Evolutionary conservation across 805 yeast genomes (phyloP).

Genomic region (Candida parachauliodes): DNA sequence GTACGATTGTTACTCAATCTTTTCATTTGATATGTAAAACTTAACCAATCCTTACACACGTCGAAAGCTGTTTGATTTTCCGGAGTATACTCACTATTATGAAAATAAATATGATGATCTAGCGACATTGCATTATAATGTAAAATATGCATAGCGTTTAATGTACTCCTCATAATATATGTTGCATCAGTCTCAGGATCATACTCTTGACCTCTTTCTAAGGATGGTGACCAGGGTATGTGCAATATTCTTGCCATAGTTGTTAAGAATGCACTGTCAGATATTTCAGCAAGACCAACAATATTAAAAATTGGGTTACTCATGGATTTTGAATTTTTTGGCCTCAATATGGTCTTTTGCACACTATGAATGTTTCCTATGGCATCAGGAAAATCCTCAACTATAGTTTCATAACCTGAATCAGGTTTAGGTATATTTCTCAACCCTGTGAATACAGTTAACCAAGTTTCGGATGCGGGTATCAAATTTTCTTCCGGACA

Average conservation of each 20-base stretch:
- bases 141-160: slow-evolving; percentile 33
- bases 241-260: slow-evolving; percentile 40
- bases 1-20: slow-evolving; percentile 33
- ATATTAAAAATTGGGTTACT: slow-evolving; percentile 25
- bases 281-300: slow-evolving; percentile 34
- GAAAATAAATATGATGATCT: slow-evolving; percentile 44
- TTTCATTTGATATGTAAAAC: slow-evolving; percentile 33
- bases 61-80: slow-evolving; percentile 19
- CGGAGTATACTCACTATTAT: slow-evolving; percentile 21
- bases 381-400: slow-evolving; percentile 10
- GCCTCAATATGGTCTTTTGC: slow-evolving; percentile 10
- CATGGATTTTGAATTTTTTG: slow-evolving; percentile 18
- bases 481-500: slow-evolving; percentile 32
- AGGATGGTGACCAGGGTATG: slow-evolving; percentile 40
- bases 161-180: slow-evolving; percentile 23
- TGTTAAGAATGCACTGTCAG: slow-evolving; percentile 39
- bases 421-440: slow-evolving; percentile 13
- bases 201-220: slow-evolving; percentile 25
- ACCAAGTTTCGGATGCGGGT: slow-evolving; percentile 36
- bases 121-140: slow-evolving; percentile 45
- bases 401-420: slow-evolving; percentile 3
- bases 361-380: slow-evolving; percentile 1
- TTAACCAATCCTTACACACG: slow-evolving; percentile 33
- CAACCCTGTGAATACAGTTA: slow-evolving; percentile 38
- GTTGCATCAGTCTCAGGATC: slow-evolving; percentile 33